phyloP scores from a whole-genome alignment of 2,329 filamentous ascomycete species.

The Colletotrichum endophyticum region DNA sequence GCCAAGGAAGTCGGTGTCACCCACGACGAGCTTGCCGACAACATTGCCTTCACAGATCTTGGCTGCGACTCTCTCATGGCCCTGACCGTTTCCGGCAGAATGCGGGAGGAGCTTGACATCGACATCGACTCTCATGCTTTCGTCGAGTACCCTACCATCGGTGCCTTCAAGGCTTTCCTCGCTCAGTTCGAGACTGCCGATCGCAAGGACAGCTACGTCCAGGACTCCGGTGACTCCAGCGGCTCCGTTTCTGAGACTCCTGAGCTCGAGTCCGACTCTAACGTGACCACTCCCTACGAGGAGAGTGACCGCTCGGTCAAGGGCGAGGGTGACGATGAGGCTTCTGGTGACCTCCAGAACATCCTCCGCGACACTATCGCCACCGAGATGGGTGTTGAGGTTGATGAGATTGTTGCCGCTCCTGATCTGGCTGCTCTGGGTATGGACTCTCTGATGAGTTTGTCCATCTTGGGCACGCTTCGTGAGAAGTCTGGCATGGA shows the following conservation, averaged over 20 bases:
- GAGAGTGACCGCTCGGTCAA: slow-evolving; percentile 55
- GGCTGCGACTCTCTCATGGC: slow-evolving; percentile 68
- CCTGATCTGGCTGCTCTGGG: slow-evolving; percentile 61
- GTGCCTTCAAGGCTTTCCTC: slow-evolving; percentile 53
- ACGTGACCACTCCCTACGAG: slow-evolving; percentile 58
- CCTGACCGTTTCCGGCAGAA: slow-evolving; percentile 59
- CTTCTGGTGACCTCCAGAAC: slow-evolving; percentile 46
- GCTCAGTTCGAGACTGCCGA: slow-evolving; percentile 36
- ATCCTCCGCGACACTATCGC: slow-evolving; percentile 70
- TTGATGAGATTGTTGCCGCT: slow-evolving; percentile 63
- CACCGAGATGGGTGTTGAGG: slow-evolving; percentile 74
- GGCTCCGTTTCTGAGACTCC: slow-evolving; percentile 48
- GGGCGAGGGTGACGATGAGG: slow-evolving; percentile 36
- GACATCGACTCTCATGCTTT: slow-evolving; percentile 59
- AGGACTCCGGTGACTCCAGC: slow-evolving; percentile 39
- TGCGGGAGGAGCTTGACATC: slow-evolving; percentile 63
- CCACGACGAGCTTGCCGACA: slow-evolving; percentile 59
- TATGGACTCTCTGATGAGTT: slow-evolving; percentile 64
- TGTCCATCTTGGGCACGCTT: slow-evolving; percentile 59
- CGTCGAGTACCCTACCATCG: slow-evolving; percentile 59
- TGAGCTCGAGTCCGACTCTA: slow-evolving; percentile 52
- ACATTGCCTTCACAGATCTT: slow-evolving; percentile 60
- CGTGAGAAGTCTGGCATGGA: slow-evolving; percentile 58
- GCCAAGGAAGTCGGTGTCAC: slow-evolving; percentile 61
- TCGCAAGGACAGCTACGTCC: slow-evolving; percentile 27